These are phyloP conservation scores for Ochetophila trinervis DNA, from an alignment of 306 rosid genomes.

Conservation along the genomic window DNA sequence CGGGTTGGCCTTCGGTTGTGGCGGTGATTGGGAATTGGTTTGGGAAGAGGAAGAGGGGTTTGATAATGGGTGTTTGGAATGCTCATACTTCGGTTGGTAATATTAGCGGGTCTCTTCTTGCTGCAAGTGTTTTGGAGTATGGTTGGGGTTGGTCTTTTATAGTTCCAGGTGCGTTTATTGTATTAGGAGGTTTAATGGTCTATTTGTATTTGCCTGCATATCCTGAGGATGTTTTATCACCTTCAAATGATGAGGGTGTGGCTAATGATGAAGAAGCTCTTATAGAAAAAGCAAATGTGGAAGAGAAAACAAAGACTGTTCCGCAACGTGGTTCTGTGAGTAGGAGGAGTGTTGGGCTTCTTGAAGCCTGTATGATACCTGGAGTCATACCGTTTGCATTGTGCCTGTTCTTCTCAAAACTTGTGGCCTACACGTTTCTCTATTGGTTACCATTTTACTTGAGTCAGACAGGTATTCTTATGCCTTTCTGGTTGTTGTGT, in stretches of 20 bases:
- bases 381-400: constrained; percentile 76
- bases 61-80: constrained; percentile 88
- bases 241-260: constrained; percentile 13
- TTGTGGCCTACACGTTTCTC: constrained; percentile 78
- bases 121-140: constrained; percentile 67
- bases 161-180: constrained; percentile 44
- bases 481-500: constrained; percentile 1
- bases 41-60: constrained; percentile 70
- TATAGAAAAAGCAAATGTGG: constrained; percentile 4
- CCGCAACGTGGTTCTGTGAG: constrained; percentile 23
- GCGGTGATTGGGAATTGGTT: constrained; percentile 91
- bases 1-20: constrained; percentile 89
- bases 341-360: constrained; percentile 56
- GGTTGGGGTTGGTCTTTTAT: constrained; percentile 94
- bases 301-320: constrained; percentile 8
- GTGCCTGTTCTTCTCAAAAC: constrained; percentile 86
- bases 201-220: constrained; percentile 61
- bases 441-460: constrained; percentile 83
- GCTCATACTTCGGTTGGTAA: constrained; percentile 85
- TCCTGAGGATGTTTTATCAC: constrained; percentile 63
- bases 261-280: constrained; percentile 45
- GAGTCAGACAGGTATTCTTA: constrained; percentile 62
- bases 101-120: constrained; percentile 68
- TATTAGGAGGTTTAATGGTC: constrained; percentile 59
- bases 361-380: constrained; percentile 66